phyloP scores from a whole-genome alignment of 2,329 filamentous ascomycete species.

The Aschersonia sp. region DNA sequence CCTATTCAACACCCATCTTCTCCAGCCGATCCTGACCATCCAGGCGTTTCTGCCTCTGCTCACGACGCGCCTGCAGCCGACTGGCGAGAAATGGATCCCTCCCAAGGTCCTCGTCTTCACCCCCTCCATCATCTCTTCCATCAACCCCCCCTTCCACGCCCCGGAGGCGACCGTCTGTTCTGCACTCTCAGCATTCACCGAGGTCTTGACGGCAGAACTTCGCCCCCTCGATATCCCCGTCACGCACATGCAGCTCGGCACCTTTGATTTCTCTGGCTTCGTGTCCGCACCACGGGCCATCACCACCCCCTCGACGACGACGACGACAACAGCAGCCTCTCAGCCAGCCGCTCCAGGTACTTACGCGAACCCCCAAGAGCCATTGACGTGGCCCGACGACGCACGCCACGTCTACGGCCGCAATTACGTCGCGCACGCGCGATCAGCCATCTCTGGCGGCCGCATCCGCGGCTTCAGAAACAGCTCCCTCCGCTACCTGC shows the following conservation, averaged over 20 bases:
- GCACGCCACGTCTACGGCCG: slow-evolving; percentile 46
- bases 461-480: slow-evolving; percentile 48
- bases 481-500: slow-evolving; percentile 62
- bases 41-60: slow-evolving; percentile 80
- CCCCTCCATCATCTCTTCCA: slow-evolving; percentile 65
- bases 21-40: slow-evolving; percentile 77
- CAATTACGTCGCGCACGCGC: slow-evolving; percentile 43
- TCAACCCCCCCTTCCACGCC: slow-evolving; percentile 68
- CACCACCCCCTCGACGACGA: background rate
- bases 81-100: slow-evolving; percentile 33
- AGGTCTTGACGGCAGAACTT: slow-evolving; percentile 68
- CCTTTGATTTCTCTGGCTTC: slow-evolving; percentile 69
- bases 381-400: slow-evolving; percentile 48
- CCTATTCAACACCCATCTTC: slow-evolving; percentile 79
- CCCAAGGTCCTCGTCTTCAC: slow-evolving; percentile 66
- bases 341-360: slow-evolving; percentile 19
- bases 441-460: slow-evolving; percentile 39
- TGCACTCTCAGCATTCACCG: slow-evolving; percentile 74
- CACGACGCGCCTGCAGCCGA: slow-evolving; percentile 42
- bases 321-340: background rate
- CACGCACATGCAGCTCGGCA: slow-evolving; percentile 79
- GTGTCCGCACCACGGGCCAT: slow-evolving; percentile 22
- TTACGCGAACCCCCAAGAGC: slow-evolving; percentile 27
- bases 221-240: slow-evolving; percentile 62
- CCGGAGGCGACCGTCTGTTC: slow-evolving; percentile 78